phyloP scores from a whole-genome alignment of 768 basidiomycete species.

The Naganishia friedmannii region DNA sequence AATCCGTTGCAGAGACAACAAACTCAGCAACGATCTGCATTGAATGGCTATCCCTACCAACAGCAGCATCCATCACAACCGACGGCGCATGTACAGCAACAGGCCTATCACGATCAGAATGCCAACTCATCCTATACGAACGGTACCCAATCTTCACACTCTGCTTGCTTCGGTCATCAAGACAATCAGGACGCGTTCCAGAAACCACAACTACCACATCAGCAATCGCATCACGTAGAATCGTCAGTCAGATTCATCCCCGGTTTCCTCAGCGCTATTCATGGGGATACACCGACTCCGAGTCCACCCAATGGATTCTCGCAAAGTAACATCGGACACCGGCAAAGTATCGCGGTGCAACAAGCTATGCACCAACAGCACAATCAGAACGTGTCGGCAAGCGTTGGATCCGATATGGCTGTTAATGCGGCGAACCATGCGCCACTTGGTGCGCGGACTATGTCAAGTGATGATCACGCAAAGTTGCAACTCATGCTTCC shows the following conservation, averaged over 20 bases:
- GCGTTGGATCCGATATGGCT: neutral
- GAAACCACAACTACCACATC: neutral
- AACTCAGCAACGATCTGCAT: neutral
- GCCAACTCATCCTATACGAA: neutral
- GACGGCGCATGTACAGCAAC: neutral
- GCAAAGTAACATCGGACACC: neutral
- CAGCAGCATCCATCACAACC: neutral
- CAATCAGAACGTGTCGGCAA: neutral
- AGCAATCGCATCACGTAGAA: conserved; percentile 1
- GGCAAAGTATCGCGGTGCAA: neutral
- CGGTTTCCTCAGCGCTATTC: conserved; percentile 7
- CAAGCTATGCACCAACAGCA: neutral
- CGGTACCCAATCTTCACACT: neutral
- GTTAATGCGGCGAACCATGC: neutral
- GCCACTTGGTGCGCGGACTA: neutral
- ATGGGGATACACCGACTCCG: conserved; percentile 18
- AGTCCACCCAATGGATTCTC: conserved; percentile 17
- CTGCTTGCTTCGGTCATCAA: neutral
- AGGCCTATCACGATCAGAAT: neutral
- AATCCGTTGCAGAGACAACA: neutral
- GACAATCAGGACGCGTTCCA: conserved; percentile 1
- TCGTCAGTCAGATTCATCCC: conserved; percentile 18
- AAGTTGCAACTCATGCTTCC: conserved; percentile 1
- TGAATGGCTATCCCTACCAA: neutral
- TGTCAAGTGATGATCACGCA: neutral